A percentile compares a stretch with the other conserved stretches of the same genome.
These are phyloP conservation scores for Elymus sibiricus DNA, from an alignment of 176 grass and related monocot species.

Conservation along the genomic window DNA sequence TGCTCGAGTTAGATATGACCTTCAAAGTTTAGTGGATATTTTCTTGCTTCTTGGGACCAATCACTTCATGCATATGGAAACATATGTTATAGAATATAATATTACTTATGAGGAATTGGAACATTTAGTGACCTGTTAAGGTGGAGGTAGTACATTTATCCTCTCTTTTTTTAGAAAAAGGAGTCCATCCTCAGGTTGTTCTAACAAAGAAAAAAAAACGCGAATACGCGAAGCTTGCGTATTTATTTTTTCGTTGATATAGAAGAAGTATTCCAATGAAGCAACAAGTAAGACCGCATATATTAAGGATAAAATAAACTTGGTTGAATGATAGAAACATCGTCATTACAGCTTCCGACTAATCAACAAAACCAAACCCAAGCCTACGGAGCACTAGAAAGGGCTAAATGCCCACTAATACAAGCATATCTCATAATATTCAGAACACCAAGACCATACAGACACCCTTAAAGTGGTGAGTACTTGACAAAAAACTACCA, in stretches of 20 bases:
- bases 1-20: neutral
- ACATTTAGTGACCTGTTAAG: neutral
- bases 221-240: no score
- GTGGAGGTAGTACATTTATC: neutral
- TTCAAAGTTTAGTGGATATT: neutral
- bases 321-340: neutral
- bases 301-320: neutral
- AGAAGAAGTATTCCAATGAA: neutral
- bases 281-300: neutral
- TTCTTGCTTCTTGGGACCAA: no score
- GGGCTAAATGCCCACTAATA: neutral
- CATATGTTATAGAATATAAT: no score
- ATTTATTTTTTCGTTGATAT: no score
- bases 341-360: neutral
- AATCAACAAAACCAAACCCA: no score
- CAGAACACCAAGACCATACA: neutral
- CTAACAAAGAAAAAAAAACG: no score
- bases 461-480: neutral
- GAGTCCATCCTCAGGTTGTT: no score
- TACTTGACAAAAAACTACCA: no score
- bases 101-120: no score
- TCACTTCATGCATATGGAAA: no score
- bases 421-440: neutral
- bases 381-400: no score
- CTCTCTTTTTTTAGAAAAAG: neutral